Base-by-base conservation (phyloP, 73 alveolate species). In the Stentor coeruleus region DNA sequence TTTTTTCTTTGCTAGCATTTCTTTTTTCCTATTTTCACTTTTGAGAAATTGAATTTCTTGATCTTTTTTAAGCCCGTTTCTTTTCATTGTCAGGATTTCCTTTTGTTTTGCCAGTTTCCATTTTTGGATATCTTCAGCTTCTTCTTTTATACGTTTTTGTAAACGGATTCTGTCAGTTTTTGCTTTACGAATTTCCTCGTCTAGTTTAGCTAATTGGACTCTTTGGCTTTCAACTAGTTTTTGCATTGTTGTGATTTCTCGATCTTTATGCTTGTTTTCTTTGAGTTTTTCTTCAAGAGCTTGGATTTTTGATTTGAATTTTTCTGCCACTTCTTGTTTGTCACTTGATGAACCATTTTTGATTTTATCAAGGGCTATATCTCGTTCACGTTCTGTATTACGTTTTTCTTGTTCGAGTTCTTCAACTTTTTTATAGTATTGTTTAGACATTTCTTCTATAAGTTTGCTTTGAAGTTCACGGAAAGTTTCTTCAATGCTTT, bases 21-120 rank as follows among this genome's bases (percentile, higher is more conserved):
- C 93, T 73, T 91, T 82, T 81, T 87, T 91, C 36, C 77, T 38
- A 37, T 89, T 91, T 35, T 92, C 95, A 14, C 88, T 72, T 76
- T 92, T 77, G 30, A 92, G 89, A 59, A 82, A 36, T 42, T 39
- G 42, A 58, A 92, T 87, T 55, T 86, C 88, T 77, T 85, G 84
- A 58, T 92, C 97, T 58, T 92, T 92, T 85, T 84, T 88, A 35
- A 82, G 76, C 59, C 81, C 87, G 6, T 79, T 59, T 41, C 84
- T 74, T 84, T 92, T 89, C 82, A 84, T 81, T 28, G 58, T 57
- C 85, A 90, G 81, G 0, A 92, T 57, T 77, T 90, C 93, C 74
- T 89, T 90, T 11, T 74, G 86, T 30, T 85, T 82, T 3, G 83
- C 88, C 39, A 76, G 41, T 86, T 90, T 92, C 91, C 90, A 90